These are phyloP conservation scores for Raphanus hybrid DNA, from an alignment of 441 rosid species.

Conservation along the genomic window DNA sequence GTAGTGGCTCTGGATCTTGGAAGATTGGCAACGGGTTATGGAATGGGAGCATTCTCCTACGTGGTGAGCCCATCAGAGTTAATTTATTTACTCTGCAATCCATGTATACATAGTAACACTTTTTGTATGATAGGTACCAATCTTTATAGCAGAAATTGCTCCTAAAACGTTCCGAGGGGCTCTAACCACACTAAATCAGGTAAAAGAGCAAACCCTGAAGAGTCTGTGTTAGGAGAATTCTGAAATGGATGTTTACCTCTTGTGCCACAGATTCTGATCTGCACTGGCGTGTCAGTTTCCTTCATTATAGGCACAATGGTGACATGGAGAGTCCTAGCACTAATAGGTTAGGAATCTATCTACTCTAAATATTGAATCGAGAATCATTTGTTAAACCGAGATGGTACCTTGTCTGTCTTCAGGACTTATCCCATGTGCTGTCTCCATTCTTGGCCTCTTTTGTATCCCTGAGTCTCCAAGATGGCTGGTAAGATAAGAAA, in stretches of 20 bases:
- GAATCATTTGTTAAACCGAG: background rate
- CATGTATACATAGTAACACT: background rate
- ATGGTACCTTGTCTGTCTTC: slow-evolving; percentile 44
- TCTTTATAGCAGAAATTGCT: slow-evolving; percentile 91
- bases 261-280: slow-evolving; percentile 67
- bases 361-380: background rate
- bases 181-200: slow-evolving; percentile 87
- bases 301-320: slow-evolving; percentile 75
- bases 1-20: slow-evolving; percentile 70
- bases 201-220: slow-evolving; percentile 9
- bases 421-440: slow-evolving; percentile 80
- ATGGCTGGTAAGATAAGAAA: slow-evolving; percentile 68
- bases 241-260: slow-evolving; percentile 16
- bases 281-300: slow-evolving; percentile 68
- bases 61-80: slow-evolving; percentile 55
- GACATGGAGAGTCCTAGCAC: slow-evolving; percentile 76
- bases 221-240: background rate
- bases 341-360: slow-evolving; percentile 49
- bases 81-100: background rate
- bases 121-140: slow-evolving; percentile 62
- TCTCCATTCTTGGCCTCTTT: slow-evolving; percentile 66
- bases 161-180: slow-evolving; percentile 92
- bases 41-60: slow-evolving; percentile 93
- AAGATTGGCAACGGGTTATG: slow-evolving; percentile 89
- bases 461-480: slow-evolving; percentile 89